Evolutionary conservation across 768 basidiomycete genomes (phyloP), one percentile per base, ranked within the genome.

Genomic region (Hygrophoropsis aurantiaca): DNA sequence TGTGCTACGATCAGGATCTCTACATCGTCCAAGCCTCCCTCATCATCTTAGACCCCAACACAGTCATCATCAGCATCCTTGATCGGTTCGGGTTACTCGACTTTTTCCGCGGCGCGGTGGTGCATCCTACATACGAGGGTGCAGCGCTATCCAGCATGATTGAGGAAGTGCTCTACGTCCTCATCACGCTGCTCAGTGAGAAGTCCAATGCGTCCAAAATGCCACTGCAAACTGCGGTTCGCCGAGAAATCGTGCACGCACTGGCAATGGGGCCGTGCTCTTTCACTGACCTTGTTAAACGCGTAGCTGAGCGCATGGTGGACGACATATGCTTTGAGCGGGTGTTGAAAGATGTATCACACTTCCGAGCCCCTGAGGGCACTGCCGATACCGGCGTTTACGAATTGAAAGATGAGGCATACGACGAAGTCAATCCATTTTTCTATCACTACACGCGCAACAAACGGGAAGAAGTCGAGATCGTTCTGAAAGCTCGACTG

Each of bases 391-490:
- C 77, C 0, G 95, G 97, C 0, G 69, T 81, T n/a, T 98, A 97
- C 67, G 85, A 94, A 51, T 80, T 98, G 44, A 87, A 84, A 62
- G 82, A 91, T 38, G 88, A 87, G 55, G 74, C 73, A 16, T 93
- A 82, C 64, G 86, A 84, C 51, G 89, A 97, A 53, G 87, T 97
- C 53, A 89, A 97, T 58, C 94, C 94, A 0, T 97, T 94, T 70
- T 97, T 94, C 72, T 90, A 87, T 60, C 94, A 97, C 61, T 97
- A 97, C 64, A 87, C 90, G 13, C 78, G 94, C 33, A 98, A 98
- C 69, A 85, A 91, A 56, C 80, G 94, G 33, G 91, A 95, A 57
- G 90, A 94, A 61, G 95, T 92, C 20, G 92, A 94, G 58, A 80
- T 74, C 34, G 78, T 88, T 4, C 69, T 94, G 40, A 76, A 81